Conservation (phyloP, 768 basidiomycete species). For the Xerocomus spinulosus region DNA sequence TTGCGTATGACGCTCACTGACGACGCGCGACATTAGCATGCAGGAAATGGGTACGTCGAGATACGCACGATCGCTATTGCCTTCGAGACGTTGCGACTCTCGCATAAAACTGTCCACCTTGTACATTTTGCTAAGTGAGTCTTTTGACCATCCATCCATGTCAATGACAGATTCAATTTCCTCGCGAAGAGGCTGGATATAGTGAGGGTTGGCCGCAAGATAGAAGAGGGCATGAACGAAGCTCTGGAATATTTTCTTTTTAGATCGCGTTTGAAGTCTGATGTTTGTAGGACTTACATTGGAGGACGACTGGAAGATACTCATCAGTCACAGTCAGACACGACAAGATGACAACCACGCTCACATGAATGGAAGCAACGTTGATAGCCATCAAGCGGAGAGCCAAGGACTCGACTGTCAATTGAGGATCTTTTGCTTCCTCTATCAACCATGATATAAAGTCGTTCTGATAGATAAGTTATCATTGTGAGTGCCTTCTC, state of each 20-base stretch:
- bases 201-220: conserved; percentile 34
- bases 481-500: background rate
- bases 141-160: conserved; percentile 24
- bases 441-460: conserved; percentile 32
- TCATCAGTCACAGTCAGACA: background rate
- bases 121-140: conserved; percentile 23
- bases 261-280: too few species aligned
- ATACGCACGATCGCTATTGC: conserved; percentile 22
- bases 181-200: conserved; percentile 31
- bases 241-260: conserved; percentile 24
- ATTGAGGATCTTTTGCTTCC: conserved; percentile 13
- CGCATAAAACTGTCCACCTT: conserved; percentile 38
- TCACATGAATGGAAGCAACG: conserved; percentile 20
- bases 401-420: conserved; percentile 17
- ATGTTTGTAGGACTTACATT: background rate
- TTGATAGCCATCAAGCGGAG: conserved; percentile 5
- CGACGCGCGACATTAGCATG: too few species aligned
- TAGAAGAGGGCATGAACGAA: conserved; percentile 32
- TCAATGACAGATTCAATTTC: conserved; percentile 30
- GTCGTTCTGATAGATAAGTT: conserved; percentile 23
- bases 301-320: conserved; percentile 14
- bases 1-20: conserved; percentile 28
- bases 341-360: background rate
- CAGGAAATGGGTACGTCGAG: too few species aligned
- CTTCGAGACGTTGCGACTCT: conserved; percentile 32